Conservation (phyloP, 495 filamentous ascomycete species). For the Trichoderma orchidacearum region DNA sequence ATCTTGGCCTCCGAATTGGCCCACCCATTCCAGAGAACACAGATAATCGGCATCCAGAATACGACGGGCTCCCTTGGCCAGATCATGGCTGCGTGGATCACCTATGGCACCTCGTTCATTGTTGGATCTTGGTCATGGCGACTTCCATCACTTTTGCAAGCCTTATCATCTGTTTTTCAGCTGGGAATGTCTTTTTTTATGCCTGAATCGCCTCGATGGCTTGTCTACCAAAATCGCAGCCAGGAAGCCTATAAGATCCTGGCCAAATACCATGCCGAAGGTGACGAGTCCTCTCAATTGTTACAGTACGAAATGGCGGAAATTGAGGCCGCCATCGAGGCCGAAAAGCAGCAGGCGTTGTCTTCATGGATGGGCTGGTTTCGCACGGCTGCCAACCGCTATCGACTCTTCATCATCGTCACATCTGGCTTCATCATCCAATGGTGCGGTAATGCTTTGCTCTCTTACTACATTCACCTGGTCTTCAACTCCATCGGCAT, state of each 20-base stretch:
- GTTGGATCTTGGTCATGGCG: constrained; percentile 40
- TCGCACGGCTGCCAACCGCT: constrained; percentile 33
- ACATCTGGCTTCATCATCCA: constrained; percentile 40
- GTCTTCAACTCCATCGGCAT: constrained; percentile 40
- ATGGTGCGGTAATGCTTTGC: constrained; percentile 38
- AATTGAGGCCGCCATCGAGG: constrained; percentile 36
- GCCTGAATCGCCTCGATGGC: constrained; percentile 40
- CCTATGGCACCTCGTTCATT: constrained; percentile 35
- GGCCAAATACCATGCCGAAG: constrained; percentile 43
- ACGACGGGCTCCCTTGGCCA: constrained; percentile 35
- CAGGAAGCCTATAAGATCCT: constrained; percentile 40
- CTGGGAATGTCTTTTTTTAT: constrained; percentile 30
- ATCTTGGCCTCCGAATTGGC: constrained; percentile 38
- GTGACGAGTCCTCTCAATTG: constrained; percentile 31
- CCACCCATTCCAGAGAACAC: constrained; percentile 39
- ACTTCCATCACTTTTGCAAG: constrained; percentile 39
- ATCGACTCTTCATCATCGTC: constrained; percentile 35
- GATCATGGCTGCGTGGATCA: constrained; percentile 35
- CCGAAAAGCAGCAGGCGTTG: constrained; percentile 32
- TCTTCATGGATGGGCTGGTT: constrained; percentile 24
- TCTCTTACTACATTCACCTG: constrained; percentile 42
- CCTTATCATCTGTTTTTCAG: constrained; percentile 36
- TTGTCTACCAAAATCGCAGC: constrained; percentile 35
- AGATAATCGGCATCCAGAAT: constrained; percentile 42
- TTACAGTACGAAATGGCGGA: constrained; percentile 38